phyloP scores from a whole-genome alignment of 495 filamentous ascomycete species.

The Apiosordaria backusii region DNA sequence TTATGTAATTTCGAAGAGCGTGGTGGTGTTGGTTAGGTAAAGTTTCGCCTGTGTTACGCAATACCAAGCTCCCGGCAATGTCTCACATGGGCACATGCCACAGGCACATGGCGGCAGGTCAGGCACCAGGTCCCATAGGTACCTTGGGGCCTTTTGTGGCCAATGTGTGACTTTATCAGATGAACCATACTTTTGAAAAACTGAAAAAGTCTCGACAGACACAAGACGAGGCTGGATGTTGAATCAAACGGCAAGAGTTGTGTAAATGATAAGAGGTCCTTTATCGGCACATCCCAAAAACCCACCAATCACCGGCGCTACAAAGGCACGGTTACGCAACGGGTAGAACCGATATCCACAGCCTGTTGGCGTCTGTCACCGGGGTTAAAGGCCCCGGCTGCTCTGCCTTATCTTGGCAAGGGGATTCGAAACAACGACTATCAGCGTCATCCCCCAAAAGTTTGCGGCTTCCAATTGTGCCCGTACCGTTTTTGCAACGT shows the following conservation, averaged over 20 bases:
- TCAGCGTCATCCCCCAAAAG: not conserved
- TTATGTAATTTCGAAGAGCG: not conserved
- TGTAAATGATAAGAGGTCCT: not conserved
- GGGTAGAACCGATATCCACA: not conserved
- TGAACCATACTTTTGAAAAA: not conserved
- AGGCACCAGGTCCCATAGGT: not conserved
- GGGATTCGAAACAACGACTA: not conserved
- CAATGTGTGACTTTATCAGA: not conserved
- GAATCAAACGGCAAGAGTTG: not conserved
- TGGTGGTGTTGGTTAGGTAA: slow-evolving; percentile 1
- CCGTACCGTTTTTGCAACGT: not conserved
- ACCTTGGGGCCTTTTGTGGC: not conserved
- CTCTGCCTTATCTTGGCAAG: not conserved
- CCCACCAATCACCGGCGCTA: not conserved
- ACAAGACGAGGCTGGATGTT: not conserved
- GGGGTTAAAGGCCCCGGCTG: not conserved
- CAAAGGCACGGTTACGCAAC: not conserved
- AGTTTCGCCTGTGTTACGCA: slow-evolving; percentile 1
- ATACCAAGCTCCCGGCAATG: not conserved
- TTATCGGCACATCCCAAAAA: not conserved
- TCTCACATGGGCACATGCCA: not conserved
- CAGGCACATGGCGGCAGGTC: not conserved
- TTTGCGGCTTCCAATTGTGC: not conserved
- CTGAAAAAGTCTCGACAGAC: not conserved
- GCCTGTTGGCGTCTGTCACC: not conserved